Base-by-base conservation (phyloP, 2,329 filamentous ascomycete species). In the Alternaria gaisen region DNA sequence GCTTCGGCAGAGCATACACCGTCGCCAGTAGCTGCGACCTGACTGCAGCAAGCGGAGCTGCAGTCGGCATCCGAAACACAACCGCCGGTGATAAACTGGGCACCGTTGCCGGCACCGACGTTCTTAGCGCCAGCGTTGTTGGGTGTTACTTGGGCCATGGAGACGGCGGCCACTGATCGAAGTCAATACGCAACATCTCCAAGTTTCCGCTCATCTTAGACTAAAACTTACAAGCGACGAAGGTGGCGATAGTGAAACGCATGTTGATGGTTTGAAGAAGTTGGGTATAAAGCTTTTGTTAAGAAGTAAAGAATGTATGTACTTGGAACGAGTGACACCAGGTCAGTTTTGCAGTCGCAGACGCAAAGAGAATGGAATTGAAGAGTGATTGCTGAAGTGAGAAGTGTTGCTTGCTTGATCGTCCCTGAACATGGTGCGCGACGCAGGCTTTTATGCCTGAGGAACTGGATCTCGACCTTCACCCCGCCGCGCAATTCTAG, bases 61-160 rank as follows among this genome's bases (percentile, higher is more conserved):
- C 73, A 76, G 48, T 76, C 73, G 14, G 71, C 73, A 22, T 74
- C 61, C 7, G 69, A 58, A 2, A 72, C 69, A 48, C 73, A 76
- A 6, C 71, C 72, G 46, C 72, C 73, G 1, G 73, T 76, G 54
- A 76, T 75, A 62, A 76, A 76, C 24, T 76, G 72, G 1, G 69
- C 53, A 54, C 67, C 69, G 50, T 73, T 64, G 24, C 72, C 73
- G 0, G 63, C 53, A 10, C 73, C 72, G 48, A 76, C 72, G 50
- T 71, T 75, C 34, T 58, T 62, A 11, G 73, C 65, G 47, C 72
- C 71, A 0, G 71, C 73, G 28, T 64, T 60, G 64, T 76, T 76
- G 64, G 70, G 69, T 1, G 69, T 71, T 16, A 73, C 61, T 48
- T 67, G 61, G 2, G 66, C 66, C 54, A 70, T 50, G 41, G 65